Base-by-base conservation (phyloP, 257 asterid genomes). In the Solanum gandarillasii region DNA sequence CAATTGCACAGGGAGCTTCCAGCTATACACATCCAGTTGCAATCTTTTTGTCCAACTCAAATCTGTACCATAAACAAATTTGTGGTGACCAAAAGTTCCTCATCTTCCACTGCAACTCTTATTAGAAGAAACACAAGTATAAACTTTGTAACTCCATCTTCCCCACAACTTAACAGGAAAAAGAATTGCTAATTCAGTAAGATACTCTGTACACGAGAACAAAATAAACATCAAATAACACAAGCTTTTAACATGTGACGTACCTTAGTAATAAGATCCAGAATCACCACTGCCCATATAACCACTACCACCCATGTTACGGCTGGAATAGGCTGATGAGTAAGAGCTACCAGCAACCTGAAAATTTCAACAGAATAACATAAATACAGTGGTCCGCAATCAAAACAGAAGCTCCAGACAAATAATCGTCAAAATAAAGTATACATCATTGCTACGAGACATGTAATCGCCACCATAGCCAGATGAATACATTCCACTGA, bases 311-410 rank as follows among this genome's bases (percentile, higher is more conserved):
- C 98, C 94, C 87, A 93, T 82, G 87, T 94, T 92, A 43, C 99
- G 98, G 29, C 98, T 93, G 35, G 98, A 91, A 90, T 95, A 95
- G 58, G 90, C 92, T 6, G 99, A 95, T 7, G 99, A 93, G 89
- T 97, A 96, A 71, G 99, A 96, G 93, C 95, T 94, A 84, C 98
- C 95, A 85, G 96, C 96, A 86, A 91, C 97, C 98, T 97, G 89
- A 87, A 87, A 87, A 72, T 72, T 78, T 36, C 20, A 89, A 38
- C 9, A 36, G 39, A 46, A 38, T 60, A 5, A 83, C 71, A 73
- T 38, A 87, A 88, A 74, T 46, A 86, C 12, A 74, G 27, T 60
- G 84, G 25, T 75, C 12, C 74, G 79, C 55, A 39, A 35, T 48
- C 81, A 71, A n/a, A 34, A n/a, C 20, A 65, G 39, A 75, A 85